Percentiles rank a stretch among this genome's conserved stretches.
phyloP scores from a whole-genome alignment of 2,329 filamentous ascomycete species.

The Ceratocystis lukuohia region DNA sequence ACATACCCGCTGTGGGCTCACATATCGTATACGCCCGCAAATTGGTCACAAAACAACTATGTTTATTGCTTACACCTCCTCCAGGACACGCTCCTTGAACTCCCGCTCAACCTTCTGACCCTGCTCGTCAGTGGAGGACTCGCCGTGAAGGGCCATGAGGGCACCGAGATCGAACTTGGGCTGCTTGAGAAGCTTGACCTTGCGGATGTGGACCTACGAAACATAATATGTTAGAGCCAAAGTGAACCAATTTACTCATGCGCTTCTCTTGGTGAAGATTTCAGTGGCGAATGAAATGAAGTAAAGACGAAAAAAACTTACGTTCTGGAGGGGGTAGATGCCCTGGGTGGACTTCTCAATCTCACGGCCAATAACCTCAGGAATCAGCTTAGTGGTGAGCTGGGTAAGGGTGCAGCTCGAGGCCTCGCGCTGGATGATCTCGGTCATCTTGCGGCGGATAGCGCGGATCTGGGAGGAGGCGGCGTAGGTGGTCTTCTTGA shows the following conservation, averaged over 20 bases:
- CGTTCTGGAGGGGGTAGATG: constrained; percentile 99
- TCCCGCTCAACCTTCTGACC: constrained; percentile 98
- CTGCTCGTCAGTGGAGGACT: constrained; percentile 89
- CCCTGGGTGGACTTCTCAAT: constrained; percentile 99
- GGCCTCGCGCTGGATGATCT: constrained; percentile 97
- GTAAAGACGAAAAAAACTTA: constrained; percentile 35
- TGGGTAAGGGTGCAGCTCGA: constrained; percentile 87
- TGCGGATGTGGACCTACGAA: constrained; percentile 89
- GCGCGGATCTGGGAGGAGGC: constrained; percentile 91
- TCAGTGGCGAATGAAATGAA: neutral
- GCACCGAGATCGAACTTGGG: constrained; percentile 99
- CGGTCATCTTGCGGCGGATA: constrained; percentile 99
- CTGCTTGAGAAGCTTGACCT: constrained; percentile 97
- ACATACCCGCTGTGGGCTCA: constrained; percentile 19
- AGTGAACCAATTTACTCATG: neutral
- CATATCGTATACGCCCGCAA: constrained; percentile 18
- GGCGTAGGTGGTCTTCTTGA: constrained; percentile 99
- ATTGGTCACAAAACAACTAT: constrained; percentile 20
- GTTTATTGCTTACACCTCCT: constrained; percentile 61
- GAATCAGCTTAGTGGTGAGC: constrained; percentile 97
- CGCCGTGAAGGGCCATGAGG: constrained; percentile 91
- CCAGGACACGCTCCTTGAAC: constrained; percentile 96
- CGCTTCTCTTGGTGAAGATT: neutral
- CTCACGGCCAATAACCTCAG: constrained; percentile 97
- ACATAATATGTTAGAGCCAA: constrained; percentile 26